A percentile compares a stretch with the other conserved stretches of the same genome.
These are phyloP conservation scores for Aspergillus campestris DNA, from an alignment of 495 filamentous ascomycete species.

Conservation along the genomic window DNA sequence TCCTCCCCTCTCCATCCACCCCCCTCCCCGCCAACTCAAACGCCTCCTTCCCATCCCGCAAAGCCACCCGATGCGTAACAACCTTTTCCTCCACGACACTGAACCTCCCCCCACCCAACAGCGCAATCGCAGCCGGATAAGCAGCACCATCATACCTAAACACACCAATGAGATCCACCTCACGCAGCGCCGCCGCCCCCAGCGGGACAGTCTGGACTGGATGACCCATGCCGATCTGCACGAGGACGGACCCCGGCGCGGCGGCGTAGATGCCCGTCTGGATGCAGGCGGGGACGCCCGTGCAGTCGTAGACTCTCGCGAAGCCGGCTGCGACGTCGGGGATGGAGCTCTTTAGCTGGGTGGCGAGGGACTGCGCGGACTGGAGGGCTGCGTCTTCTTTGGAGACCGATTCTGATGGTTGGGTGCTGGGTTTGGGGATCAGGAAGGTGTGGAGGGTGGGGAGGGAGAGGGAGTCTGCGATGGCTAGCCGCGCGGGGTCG, in stretches of 20 bases:
- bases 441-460: slow-evolving; percentile 49
- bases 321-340: slow-evolving; percentile 54
- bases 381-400: slow-evolving; percentile 28
- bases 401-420: slow-evolving; percentile 23
- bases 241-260: slow-evolving; percentile 66
- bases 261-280: slow-evolving; percentile 82
- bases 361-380: slow-evolving; percentile 38
- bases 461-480: slow-evolving; percentile 62
- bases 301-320: slow-evolving; percentile 81
- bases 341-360: slow-evolving; percentile 24
- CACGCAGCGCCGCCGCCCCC: slow-evolving; percentile 73
- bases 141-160: slow-evolving; percentile 80
- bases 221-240: slow-evolving; percentile 92
- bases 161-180: slow-evolving; percentile 87
- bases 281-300: slow-evolving; percentile 77
- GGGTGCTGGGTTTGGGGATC: slow-evolving; percentile 48
- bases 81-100: slow-evolving; percentile 47
- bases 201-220: slow-evolving; percentile 82
- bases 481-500: slow-evolving; percentile 59
- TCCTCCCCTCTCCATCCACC: slow-evolving; percentile 62
- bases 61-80: slow-evolving; percentile 67
- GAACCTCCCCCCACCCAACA: slow-evolving; percentile 55
- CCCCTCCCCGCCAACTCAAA: slow-evolving; percentile 77
- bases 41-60: slow-evolving; percentile 58
- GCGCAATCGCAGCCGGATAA: slow-evolving; percentile 70